These are phyloP conservation scores for Centrapalus pauciflorus DNA, from an alignment of 129 eudicot genomes.

Conservation along the genomic window DNA sequence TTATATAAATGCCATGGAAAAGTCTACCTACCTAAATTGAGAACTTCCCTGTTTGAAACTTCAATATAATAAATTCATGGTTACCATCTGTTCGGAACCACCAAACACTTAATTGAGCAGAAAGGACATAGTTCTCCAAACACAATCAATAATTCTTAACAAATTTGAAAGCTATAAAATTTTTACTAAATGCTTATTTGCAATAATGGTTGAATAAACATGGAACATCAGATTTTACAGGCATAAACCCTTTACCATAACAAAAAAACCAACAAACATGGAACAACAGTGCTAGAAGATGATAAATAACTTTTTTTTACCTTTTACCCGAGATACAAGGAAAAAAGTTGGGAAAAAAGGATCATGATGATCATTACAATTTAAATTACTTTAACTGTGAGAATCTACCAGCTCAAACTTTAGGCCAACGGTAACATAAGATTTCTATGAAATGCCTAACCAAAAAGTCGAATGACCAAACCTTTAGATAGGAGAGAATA, in stretches of 20 bases:
- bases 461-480: conserved; percentile 2
- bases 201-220: background rate
- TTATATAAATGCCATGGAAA: conserved; percentile 12
- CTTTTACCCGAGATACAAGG: background rate
- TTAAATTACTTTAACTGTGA: background rate
- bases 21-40: conserved; percentile 30
- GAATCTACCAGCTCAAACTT: conserved; percentile 3
- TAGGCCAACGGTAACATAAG: conserved; percentile 6
- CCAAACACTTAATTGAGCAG: conserved; percentile 1
- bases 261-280: background rate
- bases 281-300: background rate
- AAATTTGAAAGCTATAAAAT: too few species aligned
- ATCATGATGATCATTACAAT: conserved; percentile 1
- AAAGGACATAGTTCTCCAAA: background rate
- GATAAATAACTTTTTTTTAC: background rate
- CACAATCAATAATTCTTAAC: too few species aligned
- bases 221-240: conserved; percentile 2
- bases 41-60: conserved; percentile 9
- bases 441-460: background rate
- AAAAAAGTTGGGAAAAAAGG: conserved; percentile 14
- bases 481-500: conserved; percentile 18
- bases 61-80: too few species aligned
- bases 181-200: too few species aligned
- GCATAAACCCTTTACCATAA: too few species aligned
- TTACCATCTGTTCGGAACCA: too few species aligned